phyloP scores from a whole-genome alignment of 495 filamentous ascomycete species.

The Viridothelium virens region DNA sequence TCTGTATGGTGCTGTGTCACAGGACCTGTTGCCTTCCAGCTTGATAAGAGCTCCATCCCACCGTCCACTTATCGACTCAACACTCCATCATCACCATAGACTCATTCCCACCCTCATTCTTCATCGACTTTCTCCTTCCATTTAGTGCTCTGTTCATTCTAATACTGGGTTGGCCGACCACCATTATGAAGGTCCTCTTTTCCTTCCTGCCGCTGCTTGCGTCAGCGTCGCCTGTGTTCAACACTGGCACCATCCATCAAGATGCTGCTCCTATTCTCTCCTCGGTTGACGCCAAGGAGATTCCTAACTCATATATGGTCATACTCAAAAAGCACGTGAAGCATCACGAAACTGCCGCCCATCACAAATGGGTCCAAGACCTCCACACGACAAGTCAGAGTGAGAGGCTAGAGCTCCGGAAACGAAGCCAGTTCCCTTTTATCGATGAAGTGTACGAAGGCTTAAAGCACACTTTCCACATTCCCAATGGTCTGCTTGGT shows the following conservation, averaged over 20 bases:
- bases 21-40: background rate
- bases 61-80: conserved; percentile 10
- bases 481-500: conserved; percentile 72
- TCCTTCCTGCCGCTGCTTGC: conserved; percentile 59
- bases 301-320: conserved; percentile 92
- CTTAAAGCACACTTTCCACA: conserved; percentile 91
- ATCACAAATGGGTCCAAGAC: conserved; percentile 90
- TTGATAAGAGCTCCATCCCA: conserved; percentile 7
- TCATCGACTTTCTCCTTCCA: conserved; percentile 17
- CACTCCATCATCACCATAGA: background rate
- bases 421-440: conserved; percentile 73
- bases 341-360: conserved; percentile 54
- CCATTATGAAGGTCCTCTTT: conserved; percentile 67
- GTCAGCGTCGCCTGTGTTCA: conserved; percentile 66
- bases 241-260: conserved; percentile 71
- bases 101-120: conserved; percentile 16
- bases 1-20: background rate
- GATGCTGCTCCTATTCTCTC: conserved; percentile 84
- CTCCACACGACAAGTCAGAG: conserved; percentile 57
- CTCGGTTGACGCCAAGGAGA: conserved; percentile 60
- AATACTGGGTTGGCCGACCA: conserved; percentile 12
- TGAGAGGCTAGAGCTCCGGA: conserved; percentile 64
- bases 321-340: conserved; percentile 95
- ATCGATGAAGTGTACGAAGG: conserved; percentile 67
- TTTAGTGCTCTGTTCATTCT: background rate